Evolutionary conservation across 2,329 filamentous ascomycete species (phyloP), one percentile per base, ranked within the genome.

Genomic region (Pseudopyricularia javanii): DNA sequence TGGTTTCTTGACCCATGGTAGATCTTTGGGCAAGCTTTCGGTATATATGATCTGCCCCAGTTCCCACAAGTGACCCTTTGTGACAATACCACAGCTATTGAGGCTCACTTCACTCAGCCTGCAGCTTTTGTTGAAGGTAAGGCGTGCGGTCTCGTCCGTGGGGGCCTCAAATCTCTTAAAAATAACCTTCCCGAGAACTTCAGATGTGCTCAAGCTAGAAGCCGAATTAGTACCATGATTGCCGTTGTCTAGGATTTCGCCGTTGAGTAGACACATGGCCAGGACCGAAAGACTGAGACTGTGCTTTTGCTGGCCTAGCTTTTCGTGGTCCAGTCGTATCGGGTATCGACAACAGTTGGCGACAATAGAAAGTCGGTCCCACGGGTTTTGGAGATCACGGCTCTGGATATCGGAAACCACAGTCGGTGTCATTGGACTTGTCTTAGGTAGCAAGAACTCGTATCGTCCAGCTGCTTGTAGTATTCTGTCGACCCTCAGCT

Each of bases 321-420:
- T 33, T 22, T 40, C 28, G 3, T 11, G 51, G 28, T 66, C 53
- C 3, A 67, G 51, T 3, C 63, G 55, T 0, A 58, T 54, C 1
- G 57, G 52, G 32, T 67, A 67, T n/a, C 63, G 57, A 17, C 64
- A 67, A 49, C 63, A 67, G 30, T 67, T 67, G 12, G 63, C 64
- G 3, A 51, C 22, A n/a, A 49, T 49, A 8, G 47, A 22, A n/a
- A 49, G 8, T 2, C 47, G 47, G 24, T 49, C 26, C 49, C 59
- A 67, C 0, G 53, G 54, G 2, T 63, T 55, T 1, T 28, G 50
- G 1, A 63, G 37, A 0, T 54, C 56, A 49, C 62, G 57, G 6
- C 37, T 51, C 7, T 56, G 53, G 3, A 66, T 58, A 15, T 66
- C 59, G 0, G 56, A 54, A 0, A 66, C 54, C 1, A 67, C 56